These are phyloP conservation scores for Leccinum fibrillosum DNA, from an alignment of 768 basidiomycete species.

Conservation along the genomic window DNA sequence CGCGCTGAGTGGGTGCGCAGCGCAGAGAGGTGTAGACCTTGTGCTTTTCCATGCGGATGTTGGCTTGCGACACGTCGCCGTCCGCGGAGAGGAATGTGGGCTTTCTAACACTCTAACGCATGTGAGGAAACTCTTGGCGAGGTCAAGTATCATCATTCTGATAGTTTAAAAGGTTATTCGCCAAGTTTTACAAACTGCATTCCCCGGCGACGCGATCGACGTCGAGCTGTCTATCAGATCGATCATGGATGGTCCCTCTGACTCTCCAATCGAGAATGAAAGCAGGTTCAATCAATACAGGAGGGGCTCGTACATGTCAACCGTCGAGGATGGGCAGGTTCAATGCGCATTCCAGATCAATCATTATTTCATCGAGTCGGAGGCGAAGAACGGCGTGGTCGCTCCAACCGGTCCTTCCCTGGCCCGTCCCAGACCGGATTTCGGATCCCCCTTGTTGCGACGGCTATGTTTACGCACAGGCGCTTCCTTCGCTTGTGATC, in stretches of 20 bases:
- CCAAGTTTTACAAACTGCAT: constrained; percentile 72
- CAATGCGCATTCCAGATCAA: constrained; percentile 57
- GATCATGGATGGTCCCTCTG: constrained; percentile 20
- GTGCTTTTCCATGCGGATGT: constrained; percentile 90
- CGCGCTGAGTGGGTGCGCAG: constrained; percentile 78
- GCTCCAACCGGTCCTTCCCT: constrained; percentile 12
- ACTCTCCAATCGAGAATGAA: constrained; percentile 26
- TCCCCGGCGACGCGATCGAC: constrained; percentile 78
- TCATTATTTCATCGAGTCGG: constrained; percentile 40
- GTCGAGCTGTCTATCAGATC: constrained; percentile 66
- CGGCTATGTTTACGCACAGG: constrained; percentile 59
- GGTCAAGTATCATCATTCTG: constrained; percentile 12
- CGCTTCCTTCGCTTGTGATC: constrained; percentile 39
- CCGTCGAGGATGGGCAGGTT: constrained; percentile 37
- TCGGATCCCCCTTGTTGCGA: constrained; percentile 54
- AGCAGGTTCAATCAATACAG: constrained; percentile 19
- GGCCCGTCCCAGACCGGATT: constrained; percentile 35
- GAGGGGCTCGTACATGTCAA: constrained; percentile 25
- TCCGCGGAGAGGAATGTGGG: constrained; percentile 82
- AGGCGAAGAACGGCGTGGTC: constrained; percentile 10
- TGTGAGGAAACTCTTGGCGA: constrained; percentile 49
- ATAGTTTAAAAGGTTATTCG: constrained; percentile 62
- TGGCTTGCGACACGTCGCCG: constrained; percentile 81
- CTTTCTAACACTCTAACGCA: constrained; percentile 78
- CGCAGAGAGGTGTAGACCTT: constrained; percentile 82